Evolutionary conservation across 768 basidiomycete species (phyloP).

Genomic region (Leucocoprinus sp.): DNA sequence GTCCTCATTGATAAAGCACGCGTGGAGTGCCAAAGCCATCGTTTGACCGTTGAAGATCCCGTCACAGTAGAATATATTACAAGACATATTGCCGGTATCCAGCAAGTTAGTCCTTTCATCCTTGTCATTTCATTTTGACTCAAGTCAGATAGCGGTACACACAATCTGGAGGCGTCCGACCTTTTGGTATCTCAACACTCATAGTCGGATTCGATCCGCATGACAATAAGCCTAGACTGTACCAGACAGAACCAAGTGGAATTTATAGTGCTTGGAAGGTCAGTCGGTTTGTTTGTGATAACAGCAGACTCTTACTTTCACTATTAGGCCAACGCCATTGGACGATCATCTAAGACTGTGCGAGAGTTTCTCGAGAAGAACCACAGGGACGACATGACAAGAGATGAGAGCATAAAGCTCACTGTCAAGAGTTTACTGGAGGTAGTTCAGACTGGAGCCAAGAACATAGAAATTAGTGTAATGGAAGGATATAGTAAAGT

Average conservation of each 20-base stretch:
- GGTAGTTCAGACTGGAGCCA: slow-evolving; percentile 99
- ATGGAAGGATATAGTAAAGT: slow-evolving; percentile 95
- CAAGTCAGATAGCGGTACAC: slow-evolving; percentile 68
- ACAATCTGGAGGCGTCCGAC: slow-evolving; percentile 96
- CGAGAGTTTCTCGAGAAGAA: slow-evolving; percentile 99
- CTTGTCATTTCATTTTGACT: background rate
- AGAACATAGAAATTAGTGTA: slow-evolving; percentile 98
- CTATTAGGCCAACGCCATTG: slow-evolving; percentile 88
- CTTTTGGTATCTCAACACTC: slow-evolving; percentile 95
- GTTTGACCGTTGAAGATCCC: slow-evolving; percentile 95
- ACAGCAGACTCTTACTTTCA: background rate
- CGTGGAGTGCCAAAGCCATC: slow-evolving; percentile 95
- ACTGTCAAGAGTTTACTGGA: slow-evolving; percentile 94
- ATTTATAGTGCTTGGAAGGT: slow-evolving; percentile 99
- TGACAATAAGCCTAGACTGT: slow-evolving; percentile 79
- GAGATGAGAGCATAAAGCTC: slow-evolving; percentile 89
- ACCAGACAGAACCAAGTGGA: slow-evolving; percentile 96
- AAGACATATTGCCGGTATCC: slow-evolving; percentile 95
- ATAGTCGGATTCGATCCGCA: slow-evolving; percentile 96
- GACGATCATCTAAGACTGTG: slow-evolving; percentile 96
- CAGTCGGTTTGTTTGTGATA: slow-evolving; percentile 9
- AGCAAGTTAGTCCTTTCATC: slow-evolving; percentile 58
- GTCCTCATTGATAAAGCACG: slow-evolving; percentile 97
- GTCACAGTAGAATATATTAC: slow-evolving; percentile 99
- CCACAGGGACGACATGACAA: slow-evolving; percentile 81